A percentile compares a stretch with the other conserved stretches of the same genome.
Conservation (phyloP, 176 grass and related monocot species). For the Rhynchospora tenuis region DNA sequence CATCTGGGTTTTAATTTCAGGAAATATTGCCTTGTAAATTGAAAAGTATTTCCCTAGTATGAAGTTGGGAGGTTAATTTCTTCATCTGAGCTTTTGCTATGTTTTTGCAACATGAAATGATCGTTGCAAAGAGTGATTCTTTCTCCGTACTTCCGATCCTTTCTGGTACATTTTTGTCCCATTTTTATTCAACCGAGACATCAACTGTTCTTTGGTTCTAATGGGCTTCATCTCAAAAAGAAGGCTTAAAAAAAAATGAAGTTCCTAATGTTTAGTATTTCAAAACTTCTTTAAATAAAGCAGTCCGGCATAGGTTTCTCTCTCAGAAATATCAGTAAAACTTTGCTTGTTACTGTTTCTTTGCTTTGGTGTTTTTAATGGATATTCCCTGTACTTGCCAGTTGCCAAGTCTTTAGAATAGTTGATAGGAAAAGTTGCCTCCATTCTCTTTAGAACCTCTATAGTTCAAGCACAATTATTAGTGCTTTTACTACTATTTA, state of each 20-base stretch:
- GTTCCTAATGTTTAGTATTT: background rate
- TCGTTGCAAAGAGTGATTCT: background rate
- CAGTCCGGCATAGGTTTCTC: background rate
- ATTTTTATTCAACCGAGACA: background rate
- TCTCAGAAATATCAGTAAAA: background rate
- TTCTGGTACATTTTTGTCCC: background rate
- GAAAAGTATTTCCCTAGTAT: background rate
- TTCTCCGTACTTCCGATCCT: too few relatives aligned
- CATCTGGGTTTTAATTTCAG: background rate
- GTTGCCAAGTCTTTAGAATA: background rate
- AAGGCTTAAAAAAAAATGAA: background rate
- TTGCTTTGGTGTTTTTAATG: background rate
- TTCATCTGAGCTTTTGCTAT: too few relatives aligned
- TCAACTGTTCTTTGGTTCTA: background rate
- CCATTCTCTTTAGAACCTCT: background rate
- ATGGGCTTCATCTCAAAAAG: background rate
- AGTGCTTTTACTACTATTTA: background rate
- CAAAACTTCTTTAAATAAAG: background rate
- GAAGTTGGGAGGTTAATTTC: background rate
- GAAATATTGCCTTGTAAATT: background rate
- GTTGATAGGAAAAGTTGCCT: background rate
- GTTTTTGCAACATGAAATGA: background rate
- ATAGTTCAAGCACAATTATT: conserved; percentile 21
- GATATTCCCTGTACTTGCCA: background rate
- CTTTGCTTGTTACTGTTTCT: background rate